phyloP scores from a whole-genome alignment of 352 stramenopile genomes.

The Globisporangium splendens region DNA sequence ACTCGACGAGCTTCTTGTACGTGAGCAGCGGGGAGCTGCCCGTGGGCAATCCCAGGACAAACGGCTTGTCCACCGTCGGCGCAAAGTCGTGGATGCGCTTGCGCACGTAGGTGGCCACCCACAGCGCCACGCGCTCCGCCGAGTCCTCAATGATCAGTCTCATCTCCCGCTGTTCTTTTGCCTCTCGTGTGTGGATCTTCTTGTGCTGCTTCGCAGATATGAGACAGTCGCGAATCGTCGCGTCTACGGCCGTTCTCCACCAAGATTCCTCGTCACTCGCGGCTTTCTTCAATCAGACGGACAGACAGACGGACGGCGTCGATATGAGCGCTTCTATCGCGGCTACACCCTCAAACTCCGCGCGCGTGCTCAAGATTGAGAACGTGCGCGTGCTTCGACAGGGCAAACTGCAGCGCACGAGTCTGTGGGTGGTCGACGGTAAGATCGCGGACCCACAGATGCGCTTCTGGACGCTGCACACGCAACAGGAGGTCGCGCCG shows the following conservation, averaged over 20 bases:
- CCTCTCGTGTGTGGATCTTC: neutral
- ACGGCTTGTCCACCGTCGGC: conserved; percentile 66
- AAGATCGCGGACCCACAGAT: conserved; percentile 47
- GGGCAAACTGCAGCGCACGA: conserved; percentile 28
- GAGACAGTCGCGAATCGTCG: conserved; percentile 4
- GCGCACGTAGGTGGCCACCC: conserved; percentile 79
- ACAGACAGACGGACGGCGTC: no score
- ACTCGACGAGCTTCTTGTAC: conserved; percentile 80
- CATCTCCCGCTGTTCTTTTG: conserved; percentile 30
- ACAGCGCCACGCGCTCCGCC: conserved; percentile 53
- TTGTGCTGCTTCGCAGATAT: neutral
- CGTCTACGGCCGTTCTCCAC: neutral
- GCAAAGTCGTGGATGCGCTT: conserved; percentile 78
- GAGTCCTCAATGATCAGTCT: conserved; percentile 85
- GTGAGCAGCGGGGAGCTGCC: conserved; percentile 82
- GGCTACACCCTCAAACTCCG: neutral
- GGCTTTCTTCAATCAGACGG: no score
- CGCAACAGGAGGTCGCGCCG: conserved; percentile 34
- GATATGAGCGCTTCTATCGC: neutral
- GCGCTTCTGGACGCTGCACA: conserved; percentile 43
- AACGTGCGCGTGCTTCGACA: conserved; percentile 60
- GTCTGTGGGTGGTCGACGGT: conserved; percentile 53
- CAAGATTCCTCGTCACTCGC: neutral
- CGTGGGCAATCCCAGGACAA: conserved; percentile 86
- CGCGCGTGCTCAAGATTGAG: conserved; percentile 41